phyloP scores from a whole-genome alignment of 257 asterid genomes.

The Mentha longifolia region DNA sequence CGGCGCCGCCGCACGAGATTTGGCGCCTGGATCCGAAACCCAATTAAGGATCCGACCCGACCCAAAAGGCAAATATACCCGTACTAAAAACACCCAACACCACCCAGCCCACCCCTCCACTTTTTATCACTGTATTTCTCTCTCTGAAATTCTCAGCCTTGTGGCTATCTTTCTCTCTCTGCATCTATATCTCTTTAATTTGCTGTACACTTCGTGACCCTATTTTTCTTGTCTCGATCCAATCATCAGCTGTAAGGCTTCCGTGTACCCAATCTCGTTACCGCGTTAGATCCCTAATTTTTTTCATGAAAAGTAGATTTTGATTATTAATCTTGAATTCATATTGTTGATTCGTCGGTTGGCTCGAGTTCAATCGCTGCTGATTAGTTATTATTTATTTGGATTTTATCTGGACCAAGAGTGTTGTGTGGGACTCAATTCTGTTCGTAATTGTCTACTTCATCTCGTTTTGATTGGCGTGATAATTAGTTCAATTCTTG shows the following conservation, averaged over 20 bases:
- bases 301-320: conserved; percentile 13
- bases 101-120: not conserved
- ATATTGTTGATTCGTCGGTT: conserved; percentile 29
- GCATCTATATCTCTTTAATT: conserved; percentile 34
- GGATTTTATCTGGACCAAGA: conserved; percentile 24
- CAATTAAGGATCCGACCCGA: conserved; percentile 17
- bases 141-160: conserved; percentile 40
- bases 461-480: conserved; percentile 15
- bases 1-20: not conserved
- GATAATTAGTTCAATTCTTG: conserved; percentile 13
- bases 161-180: conserved; percentile 41
- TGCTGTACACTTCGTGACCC: conserved; percentile 11
- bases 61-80: conserved; percentile 11
- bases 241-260: conserved; percentile 54
- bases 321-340: conserved; percentile 5
- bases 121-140: conserved; percentile 34
- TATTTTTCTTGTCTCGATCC: conserved; percentile 32
- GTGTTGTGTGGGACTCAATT: conserved; percentile 11
- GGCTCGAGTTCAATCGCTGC: conserved; percentile 25
- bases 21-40: conserved; percentile 19
- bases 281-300: conserved; percentile 44
- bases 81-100: conserved; percentile 22
- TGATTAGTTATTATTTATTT: not conserved
- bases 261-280: conserved; percentile 20
- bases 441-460: conserved; percentile 1